These are phyloP conservation scores for Beta corolliflora DNA, from an alignment of 179 eudicot species.

Conservation along the genomic window DNA sequence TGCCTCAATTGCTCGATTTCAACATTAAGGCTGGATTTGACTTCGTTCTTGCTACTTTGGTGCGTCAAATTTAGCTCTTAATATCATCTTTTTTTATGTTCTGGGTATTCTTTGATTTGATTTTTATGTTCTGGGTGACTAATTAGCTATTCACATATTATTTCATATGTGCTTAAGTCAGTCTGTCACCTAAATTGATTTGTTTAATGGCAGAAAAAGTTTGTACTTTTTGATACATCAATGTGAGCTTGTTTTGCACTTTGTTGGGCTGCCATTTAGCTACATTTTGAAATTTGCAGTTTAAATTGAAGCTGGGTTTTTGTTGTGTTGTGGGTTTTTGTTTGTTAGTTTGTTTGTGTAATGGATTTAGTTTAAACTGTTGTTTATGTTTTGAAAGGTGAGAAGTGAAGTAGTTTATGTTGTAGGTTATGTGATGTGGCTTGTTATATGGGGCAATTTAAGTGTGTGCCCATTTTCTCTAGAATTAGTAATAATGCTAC, in stretches of 20 bases:
- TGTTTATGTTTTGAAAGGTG: no score
- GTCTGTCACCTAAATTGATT: conserved; percentile 42
- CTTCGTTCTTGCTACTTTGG: conserved; percentile 79
- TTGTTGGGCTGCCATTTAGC: conserved; percentile 24
- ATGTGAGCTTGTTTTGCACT: conserved; percentile 6
- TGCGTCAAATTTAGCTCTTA: conserved; percentile 17
- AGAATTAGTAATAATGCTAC: no score
- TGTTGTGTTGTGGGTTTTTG: not conserved
- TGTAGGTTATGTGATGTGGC: no score
- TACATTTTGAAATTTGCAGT: conserved; percentile 9
- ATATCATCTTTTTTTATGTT: not conserved
- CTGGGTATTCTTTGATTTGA: not conserved
- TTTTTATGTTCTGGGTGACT: conserved; percentile 30
- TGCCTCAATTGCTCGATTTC: conserved; percentile 65
- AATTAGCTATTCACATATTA: conserved; percentile 47
- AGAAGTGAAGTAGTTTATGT: no score
- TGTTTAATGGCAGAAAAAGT: conserved; percentile 8
- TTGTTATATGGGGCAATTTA: no score
- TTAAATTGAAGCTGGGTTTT: not conserved
- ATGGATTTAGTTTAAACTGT: not conserved
- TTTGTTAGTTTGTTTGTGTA: not conserved
- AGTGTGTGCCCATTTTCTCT: no score
- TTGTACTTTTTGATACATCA: not conserved
- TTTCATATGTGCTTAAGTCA: conserved; percentile 38
- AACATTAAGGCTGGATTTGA: conserved; percentile 87